phyloP scores from a whole-genome alignment of 768 basidiomycete genomes.

The Xerocomellus intermedius region DNA sequence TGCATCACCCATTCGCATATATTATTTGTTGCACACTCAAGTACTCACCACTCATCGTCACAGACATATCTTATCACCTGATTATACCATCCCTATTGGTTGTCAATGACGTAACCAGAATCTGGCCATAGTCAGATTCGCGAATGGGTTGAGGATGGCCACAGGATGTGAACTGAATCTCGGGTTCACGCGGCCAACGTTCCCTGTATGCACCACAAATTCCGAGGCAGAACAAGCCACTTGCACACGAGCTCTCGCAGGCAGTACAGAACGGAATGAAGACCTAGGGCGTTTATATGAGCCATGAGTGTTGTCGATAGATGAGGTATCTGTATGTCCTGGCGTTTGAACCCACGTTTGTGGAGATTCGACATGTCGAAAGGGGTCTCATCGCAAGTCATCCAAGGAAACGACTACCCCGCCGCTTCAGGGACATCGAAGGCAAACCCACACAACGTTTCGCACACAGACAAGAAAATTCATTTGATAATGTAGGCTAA shows the following conservation, averaged over 20 bases:
- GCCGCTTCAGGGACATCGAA: conserved; percentile 70
- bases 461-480: too few relatives aligned
- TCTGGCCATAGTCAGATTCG: background rate
- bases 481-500: too few relatives aligned
- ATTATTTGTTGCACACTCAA: conserved; percentile 18
- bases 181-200: background rate
- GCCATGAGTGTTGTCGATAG: too few relatives aligned
- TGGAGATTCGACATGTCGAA: conserved; percentile 95
- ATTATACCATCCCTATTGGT: conserved; percentile 19
- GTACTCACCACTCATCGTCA: conserved; percentile 32
- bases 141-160: background rate
- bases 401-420: conserved; percentile 83
- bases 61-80: conserved; percentile 31
- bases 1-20: conserved; percentile 10
- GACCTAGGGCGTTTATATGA: too few relatives aligned
- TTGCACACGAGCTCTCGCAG: too few relatives aligned
- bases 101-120: background rate
- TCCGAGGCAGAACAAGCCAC: background rate
- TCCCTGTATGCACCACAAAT: too few relatives aligned
- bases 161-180: background rate
- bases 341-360: conserved; percentile 94
- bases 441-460: conserved; percentile 35
- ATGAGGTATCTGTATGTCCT: conserved; percentile 95
- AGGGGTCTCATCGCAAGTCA: conserved; percentile 88
- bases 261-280: background rate